Percentiles rank a stretch among this genome's conserved stretches.
These are phyloP conservation scores for Ustulina deusta DNA, from an alignment of 2,329 filamentous ascomycete species.

Conservation along the genomic window DNA sequence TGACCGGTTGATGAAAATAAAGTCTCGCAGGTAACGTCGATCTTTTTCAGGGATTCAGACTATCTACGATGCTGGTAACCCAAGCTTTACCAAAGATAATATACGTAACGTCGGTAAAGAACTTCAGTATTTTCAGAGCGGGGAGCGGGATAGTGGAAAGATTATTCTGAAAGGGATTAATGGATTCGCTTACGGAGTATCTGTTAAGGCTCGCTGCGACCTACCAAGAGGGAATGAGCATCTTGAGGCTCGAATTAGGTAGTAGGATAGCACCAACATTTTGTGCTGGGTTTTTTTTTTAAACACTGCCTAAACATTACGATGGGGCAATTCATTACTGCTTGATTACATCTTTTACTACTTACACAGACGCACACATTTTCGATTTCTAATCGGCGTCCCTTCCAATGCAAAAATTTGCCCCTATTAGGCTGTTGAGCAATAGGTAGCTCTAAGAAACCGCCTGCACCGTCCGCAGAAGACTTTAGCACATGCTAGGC, in stretches of 20 bases:
- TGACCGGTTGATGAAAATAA: neutral
- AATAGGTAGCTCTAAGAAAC: too few species aligned
- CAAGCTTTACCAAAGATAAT: slow-evolving; percentile 33
- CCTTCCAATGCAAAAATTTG: slow-evolving; percentile 36
- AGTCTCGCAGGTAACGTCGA: slow-evolving; percentile 15
- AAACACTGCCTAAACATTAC: too few species aligned
- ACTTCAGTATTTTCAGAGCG: slow-evolving; percentile 20
- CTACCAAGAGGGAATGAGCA: neutral
- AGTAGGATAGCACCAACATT: slow-evolving; percentile 26
- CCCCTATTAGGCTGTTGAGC: too few species aligned
- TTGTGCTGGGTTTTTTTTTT: neutral
- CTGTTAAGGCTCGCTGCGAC: neutral
- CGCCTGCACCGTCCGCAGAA: too few species aligned
- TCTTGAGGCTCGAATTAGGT: slow-evolving; percentile 10
- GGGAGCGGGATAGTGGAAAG: slow-evolving; percentile 17
- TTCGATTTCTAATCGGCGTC: slow-evolving; percentile 26
- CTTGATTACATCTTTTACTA: slow-evolving; percentile 31
- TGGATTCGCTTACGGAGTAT: slow-evolving; percentile 30
- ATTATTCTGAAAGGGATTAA: slow-evolving; percentile 27
- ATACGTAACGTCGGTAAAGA: slow-evolving; percentile 30
- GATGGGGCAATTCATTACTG: slow-evolving; percentile 27
- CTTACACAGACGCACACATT: neutral
- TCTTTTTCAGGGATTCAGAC: slow-evolving; percentile 22
- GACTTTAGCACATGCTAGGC: too few species aligned
- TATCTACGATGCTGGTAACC: slow-evolving; percentile 30